A percentile compares a stretch with the other conserved stretches of the same genome.
phyloP scores from a whole-genome alignment of 2,329 filamentous ascomycete species.

The Aspergillus costaricaensis region DNA sequence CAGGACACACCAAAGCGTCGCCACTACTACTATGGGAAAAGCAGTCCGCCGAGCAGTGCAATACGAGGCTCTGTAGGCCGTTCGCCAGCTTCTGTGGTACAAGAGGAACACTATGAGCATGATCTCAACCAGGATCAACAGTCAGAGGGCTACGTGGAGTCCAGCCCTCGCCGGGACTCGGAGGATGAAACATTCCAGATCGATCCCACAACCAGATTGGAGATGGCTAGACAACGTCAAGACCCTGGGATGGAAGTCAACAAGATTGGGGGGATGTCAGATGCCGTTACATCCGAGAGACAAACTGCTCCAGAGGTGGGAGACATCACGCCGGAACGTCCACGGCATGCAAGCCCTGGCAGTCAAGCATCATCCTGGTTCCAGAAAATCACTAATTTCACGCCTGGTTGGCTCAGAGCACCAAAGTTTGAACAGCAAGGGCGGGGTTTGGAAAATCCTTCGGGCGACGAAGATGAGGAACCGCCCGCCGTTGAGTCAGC shows the following conservation, averaged over 20 bases:
- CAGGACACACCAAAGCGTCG: constrained; percentile 40
- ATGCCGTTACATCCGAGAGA: constrained; percentile 19
- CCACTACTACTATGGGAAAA: constrained; percentile 40
- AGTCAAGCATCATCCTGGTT: constrained; percentile 42
- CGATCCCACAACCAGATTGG: constrained; percentile 26
- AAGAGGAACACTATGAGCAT: constrained; percentile 16
- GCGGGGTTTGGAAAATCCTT: constrained; percentile 13
- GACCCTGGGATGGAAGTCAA: constrained; percentile 11
- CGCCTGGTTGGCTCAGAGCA: constrained; percentile 39
- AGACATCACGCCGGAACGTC: constrained; percentile 26
- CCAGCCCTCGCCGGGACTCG: constrained; percentile 26
- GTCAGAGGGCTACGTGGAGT: constrained; percentile 27
- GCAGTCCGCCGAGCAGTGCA: constrained; percentile 30
- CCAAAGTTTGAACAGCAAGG: constrained; percentile 24
- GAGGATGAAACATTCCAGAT: constrained; percentile 28
- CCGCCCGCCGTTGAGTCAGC: constrained; percentile 7
- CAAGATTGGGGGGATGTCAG: constrained; percentile 16
- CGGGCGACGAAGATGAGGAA: constrained; percentile 23
- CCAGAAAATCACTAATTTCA: constrained; percentile 36
- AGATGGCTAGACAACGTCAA: constrained; percentile 20
- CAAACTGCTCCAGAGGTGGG: constrained; percentile 17
- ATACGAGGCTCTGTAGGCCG: constrained; percentile 21
- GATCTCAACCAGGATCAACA: constrained; percentile 23
- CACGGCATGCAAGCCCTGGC: constrained; percentile 18
- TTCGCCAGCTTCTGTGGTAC: constrained; percentile 15